Percentiles rank a stretch among this genome's conserved stretches.
Conservation (phyloP, 148 eudicot species). For the Vaccinium vitisidaea region DNA sequence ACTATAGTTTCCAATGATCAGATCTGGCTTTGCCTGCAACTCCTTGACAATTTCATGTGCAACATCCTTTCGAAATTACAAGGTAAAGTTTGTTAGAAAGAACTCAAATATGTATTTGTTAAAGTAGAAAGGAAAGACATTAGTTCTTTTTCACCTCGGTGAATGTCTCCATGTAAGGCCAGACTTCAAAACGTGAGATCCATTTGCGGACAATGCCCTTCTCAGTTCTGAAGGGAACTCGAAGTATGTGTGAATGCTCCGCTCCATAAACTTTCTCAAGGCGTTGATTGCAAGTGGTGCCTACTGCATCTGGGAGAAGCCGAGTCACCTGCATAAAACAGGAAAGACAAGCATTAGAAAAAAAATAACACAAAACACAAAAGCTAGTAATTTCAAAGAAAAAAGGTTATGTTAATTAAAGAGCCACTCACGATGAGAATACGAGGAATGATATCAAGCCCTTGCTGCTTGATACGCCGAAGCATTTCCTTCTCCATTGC, state of each 20-base stretch:
- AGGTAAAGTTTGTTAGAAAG: neutral
- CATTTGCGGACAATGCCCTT: constrained; percentile 88
- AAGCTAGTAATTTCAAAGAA: neutral
- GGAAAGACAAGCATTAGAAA: neutral
- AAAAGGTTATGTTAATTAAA: neutral
- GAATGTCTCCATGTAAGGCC: constrained; percentile 99
- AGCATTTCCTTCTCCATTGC: constrained; percentile 98
- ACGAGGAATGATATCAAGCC: constrained; percentile 83
- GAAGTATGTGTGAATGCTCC: constrained; percentile 85
- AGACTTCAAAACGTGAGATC: constrained; percentile 97
- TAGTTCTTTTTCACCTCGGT: constrained; percentile 53
- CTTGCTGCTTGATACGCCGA: constrained; percentile 88
- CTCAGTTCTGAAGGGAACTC: constrained; percentile 94
- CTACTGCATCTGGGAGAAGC: constrained; percentile 91
- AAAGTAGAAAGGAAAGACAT: neutral
- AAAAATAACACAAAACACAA: neutral
- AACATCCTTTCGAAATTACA: constrained; percentile 56
- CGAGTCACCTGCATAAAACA: constrained; percentile 55
- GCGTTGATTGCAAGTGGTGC: constrained; percentile 93
- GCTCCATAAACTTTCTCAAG: constrained; percentile 91
- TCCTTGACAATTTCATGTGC: constrained; percentile 76
- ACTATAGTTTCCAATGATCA: constrained; percentile 91
- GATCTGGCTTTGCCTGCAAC: constrained; percentile 86
- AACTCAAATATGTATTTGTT: neutral
- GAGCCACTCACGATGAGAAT: constrained; percentile 66